A percentile compares a stretch with the other conserved stretches of the same genome.
These are phyloP conservation scores for Gossypium turneri DNA, from an alignment of 345 rosid genomes.

Conservation along the genomic window DNA sequence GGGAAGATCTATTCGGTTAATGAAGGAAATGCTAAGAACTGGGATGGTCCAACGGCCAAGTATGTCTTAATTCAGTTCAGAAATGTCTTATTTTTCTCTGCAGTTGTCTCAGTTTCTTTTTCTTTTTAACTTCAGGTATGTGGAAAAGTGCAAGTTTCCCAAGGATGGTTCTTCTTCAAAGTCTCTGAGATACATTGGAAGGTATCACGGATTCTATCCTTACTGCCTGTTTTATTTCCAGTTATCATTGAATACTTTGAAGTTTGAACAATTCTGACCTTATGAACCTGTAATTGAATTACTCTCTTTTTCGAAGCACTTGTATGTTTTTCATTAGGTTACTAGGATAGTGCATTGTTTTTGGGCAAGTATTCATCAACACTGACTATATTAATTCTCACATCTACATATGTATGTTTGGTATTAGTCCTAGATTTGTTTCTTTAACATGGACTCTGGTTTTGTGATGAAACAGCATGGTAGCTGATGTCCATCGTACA, in stretches of 20 bases:
- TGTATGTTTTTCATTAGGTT: neutral
- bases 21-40: conserved; percentile 95
- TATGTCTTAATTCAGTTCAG: conserved; percentile 29
- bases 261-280: too few relatives aligned
- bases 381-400: neutral
- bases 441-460: neutral
- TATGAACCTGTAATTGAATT: too few relatives aligned
- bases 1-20: conserved; percentile 96
- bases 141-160: conserved; percentile 96
- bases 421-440: neutral
- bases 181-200: conserved; percentile 92
- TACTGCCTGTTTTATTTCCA: neutral
- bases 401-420: neutral
- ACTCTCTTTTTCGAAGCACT: too few relatives aligned
- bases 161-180: conserved; percentile 76
- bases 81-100: neutral
- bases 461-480: conserved; percentile 62
- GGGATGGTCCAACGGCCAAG: conserved; percentile 96
- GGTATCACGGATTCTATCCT: conserved; percentile 38
- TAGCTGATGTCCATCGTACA: conserved; percentile 97
- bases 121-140: conserved; percentile 46
- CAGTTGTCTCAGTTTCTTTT: conserved; percentile 8
- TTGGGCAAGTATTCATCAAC: neutral
- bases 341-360: neutral
- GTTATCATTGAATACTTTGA: neutral